phyloP scores from a whole-genome alignment of 305 asterid species.

The Fraxinus latifolia region DNA sequence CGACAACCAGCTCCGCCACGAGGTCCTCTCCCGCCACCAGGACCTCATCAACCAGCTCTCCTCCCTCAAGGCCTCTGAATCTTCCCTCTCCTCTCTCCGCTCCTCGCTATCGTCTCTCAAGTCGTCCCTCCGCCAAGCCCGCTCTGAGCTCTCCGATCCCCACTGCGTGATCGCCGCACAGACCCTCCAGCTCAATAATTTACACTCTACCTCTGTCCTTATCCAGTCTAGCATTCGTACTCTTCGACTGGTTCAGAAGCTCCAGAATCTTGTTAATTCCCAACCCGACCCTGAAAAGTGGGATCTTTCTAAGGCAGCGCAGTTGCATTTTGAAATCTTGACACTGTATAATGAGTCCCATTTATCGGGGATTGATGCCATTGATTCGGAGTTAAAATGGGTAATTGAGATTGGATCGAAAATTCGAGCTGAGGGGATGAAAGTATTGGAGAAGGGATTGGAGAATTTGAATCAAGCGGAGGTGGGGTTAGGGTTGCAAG shows the following conservation, averaged over 20 bases:
- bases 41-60: constrained; percentile 78
- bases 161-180: constrained; percentile 51
- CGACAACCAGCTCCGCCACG: constrained; percentile 73
- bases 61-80: constrained; percentile 60
- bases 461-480: constrained; percentile 89
- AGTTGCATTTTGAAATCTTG: constrained; percentile 74
- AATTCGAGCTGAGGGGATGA: constrained; percentile 74
- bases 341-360: constrained; percentile 57
- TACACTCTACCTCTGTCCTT: constrained; percentile 57
- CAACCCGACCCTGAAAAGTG: constrained; percentile 54
- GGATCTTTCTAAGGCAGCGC: constrained; percentile 85
- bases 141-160: constrained; percentile 77
- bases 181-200: constrained; percentile 66
- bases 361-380: constrained; percentile 70
- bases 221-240: constrained; percentile 60
- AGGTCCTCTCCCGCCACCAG: constrained; percentile 76
- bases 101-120: constrained; percentile 73
- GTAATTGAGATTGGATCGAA: constrained; percentile 69
- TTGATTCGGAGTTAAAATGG: constrained; percentile 78
- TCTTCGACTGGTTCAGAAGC: constrained; percentile 57
- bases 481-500: constrained; percentile 88
- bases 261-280: constrained; percentile 49
- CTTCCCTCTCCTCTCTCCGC: constrained; percentile 64
- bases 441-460: constrained; percentile 77
- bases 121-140: constrained; percentile 61